Evolutionary conservation across 495 filamentous ascomycete genomes (phyloP), one percentile per base, ranked within the genome.

Genomic region (Gamarada debralockiae): DNA sequence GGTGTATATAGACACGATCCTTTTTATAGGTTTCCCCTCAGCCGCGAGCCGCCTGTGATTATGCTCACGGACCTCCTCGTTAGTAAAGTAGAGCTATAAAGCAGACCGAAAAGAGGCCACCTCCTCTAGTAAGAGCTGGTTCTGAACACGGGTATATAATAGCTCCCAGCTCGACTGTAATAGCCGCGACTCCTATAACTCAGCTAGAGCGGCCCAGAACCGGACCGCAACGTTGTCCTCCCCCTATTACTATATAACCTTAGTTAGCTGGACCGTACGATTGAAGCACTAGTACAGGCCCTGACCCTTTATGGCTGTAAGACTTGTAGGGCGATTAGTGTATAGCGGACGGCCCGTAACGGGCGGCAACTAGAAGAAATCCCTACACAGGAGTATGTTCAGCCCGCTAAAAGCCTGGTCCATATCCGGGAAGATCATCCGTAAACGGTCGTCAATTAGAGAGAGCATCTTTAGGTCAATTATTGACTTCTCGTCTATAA

Each of bases 401-500:
- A 42, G 7, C 2, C 39, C 8, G 1, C 39, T 8, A 20, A 42
- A 42, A 42, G 8, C 14, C 3, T 15, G 47, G 15, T 40, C 13
- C 13, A n/a, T 18, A 39, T 2, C 31, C 2, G 33, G 47, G 24
- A 50, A 39, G 20, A 50, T 50, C 1, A n/a, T 14, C 21, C 33
- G 47, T 25, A 50, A 18, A 2, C 47, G 47, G 21, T 50, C 47
- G 13, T 50, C 33, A 39, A 50, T 50, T 22, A 50, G 17, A 4
- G 47, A 50, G 22, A 50, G 29, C 15, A 20, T 22, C 27, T 39
- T 46, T 2, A 36, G 2, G 22, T 50, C 7, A 18, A 37, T 50
- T 22, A 39, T 50, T 2, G 47, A 50, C 21, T 50, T 50, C 29
- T 39, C 24, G 15, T 50, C 33, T 2, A 50, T 50, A 12, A 50